Evolutionary conservation across 495 filamentous ascomycete species (phyloP).

Genomic region (Lophium mytilinum): DNA sequence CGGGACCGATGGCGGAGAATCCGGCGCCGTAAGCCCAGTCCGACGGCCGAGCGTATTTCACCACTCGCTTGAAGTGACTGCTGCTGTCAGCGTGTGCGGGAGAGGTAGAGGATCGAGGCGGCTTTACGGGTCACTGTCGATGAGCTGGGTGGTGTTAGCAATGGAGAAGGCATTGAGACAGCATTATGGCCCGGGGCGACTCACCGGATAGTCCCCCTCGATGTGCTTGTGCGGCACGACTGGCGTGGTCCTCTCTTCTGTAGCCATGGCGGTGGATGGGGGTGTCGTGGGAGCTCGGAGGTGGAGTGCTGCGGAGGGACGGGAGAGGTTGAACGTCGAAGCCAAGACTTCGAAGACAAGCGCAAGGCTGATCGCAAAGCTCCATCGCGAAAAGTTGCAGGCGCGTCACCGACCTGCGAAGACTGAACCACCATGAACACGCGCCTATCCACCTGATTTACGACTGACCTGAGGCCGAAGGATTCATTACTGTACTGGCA

Average conservation of each 20-base stretch:
- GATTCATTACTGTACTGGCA: too few relatives aligned
- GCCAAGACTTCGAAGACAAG: too few relatives aligned
- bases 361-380: too few relatives aligned
- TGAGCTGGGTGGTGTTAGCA: conserved; percentile 56
- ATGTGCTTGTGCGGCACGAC: conserved; percentile 12
- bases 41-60: conserved; percentile 71
- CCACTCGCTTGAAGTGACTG: conserved; percentile 84
- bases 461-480: too few relatives aligned
- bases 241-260: not conserved
- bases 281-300: not conserved
- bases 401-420: too few relatives aligned
- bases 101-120: not conserved
- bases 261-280: conserved; percentile 11
- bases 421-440: too few relatives aligned
- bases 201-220: conserved; percentile 20
- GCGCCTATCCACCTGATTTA: too few relatives aligned
- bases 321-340: conserved; percentile 11
- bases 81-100: conserved; percentile 24
- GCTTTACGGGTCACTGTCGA: conserved; percentile 92
- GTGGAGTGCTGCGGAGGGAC: conserved; percentile 4
- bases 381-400: too few relatives aligned
- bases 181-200: not conserved
- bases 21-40: conserved; percentile 69
- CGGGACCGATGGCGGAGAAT: conserved; percentile 59
- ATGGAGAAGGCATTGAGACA: conserved; percentile 1